Conservation (phyloP, 192 early-diverging fungal species). For the Coemansia sp. region DNA sequence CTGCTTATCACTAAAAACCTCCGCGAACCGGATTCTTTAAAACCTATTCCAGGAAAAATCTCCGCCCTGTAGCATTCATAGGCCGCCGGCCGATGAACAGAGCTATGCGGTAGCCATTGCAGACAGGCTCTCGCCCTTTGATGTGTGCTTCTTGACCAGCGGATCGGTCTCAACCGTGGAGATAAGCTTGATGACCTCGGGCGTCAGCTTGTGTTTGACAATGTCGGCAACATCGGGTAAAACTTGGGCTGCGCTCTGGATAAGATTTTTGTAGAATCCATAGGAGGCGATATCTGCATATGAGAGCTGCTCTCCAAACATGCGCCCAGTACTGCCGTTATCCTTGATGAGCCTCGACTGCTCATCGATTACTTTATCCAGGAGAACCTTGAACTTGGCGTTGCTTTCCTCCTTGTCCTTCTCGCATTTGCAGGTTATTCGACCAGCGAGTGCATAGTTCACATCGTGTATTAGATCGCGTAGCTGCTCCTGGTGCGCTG, state of each 20-base stretch:
- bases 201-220: constrained; percentile 7
- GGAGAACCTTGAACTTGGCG: background rate
- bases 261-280: constrained; percentile 15
- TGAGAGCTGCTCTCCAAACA: constrained; percentile 46
- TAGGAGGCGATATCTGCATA: constrained; percentile 44
- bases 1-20: too few species aligned
- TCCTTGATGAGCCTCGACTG: constrained; percentile 38
- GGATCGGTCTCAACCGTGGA: constrained; percentile 15
- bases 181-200: constrained; percentile 30
- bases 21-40: too few species aligned
- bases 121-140: constrained; percentile 14
- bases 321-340: constrained; percentile 56
- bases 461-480: constrained; percentile 16
- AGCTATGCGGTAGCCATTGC: background rate
- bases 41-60: background rate
- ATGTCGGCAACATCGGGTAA: background rate
- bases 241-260: background rate
- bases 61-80: background rate
- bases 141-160: background rate
- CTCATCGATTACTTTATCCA: constrained; percentile 20
- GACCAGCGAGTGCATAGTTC: background rate
- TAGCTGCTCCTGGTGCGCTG: constrained; percentile 36
- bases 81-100: too few species aligned
- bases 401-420: background rate
- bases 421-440: background rate